phyloP scores from a whole-genome alignment of 768 basidiomycete species.

The Lenzites betulinus region DNA sequence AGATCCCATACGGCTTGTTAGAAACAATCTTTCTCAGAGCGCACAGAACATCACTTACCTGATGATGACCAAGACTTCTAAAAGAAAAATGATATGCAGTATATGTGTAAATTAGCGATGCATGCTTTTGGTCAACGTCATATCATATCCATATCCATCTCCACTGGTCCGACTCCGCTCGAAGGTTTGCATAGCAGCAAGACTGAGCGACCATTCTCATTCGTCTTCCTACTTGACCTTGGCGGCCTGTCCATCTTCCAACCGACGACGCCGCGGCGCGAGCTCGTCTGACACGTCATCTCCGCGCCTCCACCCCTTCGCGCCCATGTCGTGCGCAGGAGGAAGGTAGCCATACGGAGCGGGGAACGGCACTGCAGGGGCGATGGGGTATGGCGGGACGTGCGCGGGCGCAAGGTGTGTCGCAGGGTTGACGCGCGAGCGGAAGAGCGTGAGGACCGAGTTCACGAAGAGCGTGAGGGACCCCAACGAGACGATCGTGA shows the following conservation, averaged over 20 bases:
- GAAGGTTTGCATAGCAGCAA: not conserved
- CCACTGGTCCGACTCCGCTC: not conserved
- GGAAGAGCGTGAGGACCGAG: slow-evolving; percentile 75
- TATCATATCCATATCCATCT: not conserved
- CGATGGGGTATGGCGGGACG: slow-evolving; percentile 37
- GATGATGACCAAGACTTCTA: not conserved
- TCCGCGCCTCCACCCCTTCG: slow-evolving; percentile 36
- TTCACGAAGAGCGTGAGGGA: slow-evolving; percentile 84
- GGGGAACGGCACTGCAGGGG: slow-evolving; percentile 44
- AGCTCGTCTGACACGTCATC: slow-evolving; percentile 10
- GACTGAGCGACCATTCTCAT: not conserved
- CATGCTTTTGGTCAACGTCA: slow-evolving; percentile 2
- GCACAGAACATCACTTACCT: not conserved
- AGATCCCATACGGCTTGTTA: not conserved
- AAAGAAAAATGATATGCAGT: slow-evolving; percentile 3
- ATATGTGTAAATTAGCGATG: slow-evolving; percentile 2
- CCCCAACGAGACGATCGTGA: slow-evolving; percentile 72
- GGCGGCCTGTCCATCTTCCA: slow-evolving; percentile 28
- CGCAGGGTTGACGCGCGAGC: slow-evolving; percentile 54
- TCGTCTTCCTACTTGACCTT: slow-evolving; percentile 22
- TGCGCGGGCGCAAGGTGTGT: slow-evolving; percentile 20
- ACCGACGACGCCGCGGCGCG: slow-evolving; percentile 26
- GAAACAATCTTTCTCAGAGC: not conserved
- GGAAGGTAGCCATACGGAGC: slow-evolving; percentile 53
- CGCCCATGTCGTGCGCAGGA: slow-evolving; percentile 48